Base-by-base conservation (phyloP, 2,329 filamentous ascomycete genomes). In the Fusarium buxicola region DNA sequence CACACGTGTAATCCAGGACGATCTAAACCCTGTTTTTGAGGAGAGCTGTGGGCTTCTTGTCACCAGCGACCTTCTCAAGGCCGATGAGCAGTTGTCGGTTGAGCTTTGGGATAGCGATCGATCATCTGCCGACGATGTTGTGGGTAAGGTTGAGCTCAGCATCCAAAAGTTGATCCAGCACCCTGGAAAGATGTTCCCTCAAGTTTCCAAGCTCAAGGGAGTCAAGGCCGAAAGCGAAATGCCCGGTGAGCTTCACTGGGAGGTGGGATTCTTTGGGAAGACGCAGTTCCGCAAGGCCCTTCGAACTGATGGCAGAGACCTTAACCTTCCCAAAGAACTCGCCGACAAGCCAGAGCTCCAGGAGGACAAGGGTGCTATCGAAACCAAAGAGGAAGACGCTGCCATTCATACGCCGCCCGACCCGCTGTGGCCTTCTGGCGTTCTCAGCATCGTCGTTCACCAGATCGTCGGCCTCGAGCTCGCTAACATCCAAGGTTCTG, bases 21-120 rank as follows among this genome's bases (percentile, higher is more conserved):
- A 97, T 67, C 84, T 97, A 51, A 96, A 98, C 71, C 95, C 95
- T 0, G 84, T 97, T 5, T 98, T 96, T 81, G 91, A 95, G 71
- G 95, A 98, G 77, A 91, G 87, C 2, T 89, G 92, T 38, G 93
- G 92, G 2, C 82, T 98, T 15, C 81, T 97, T 13, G 92, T 99
- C 7, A 97, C 92, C 0, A 86, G 92, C 0, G 94, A 97, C 64
- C 83, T 97, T 49, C 92, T 98, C 80, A 96, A 95, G 77, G 94
- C 91, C 0, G 90, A 97, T 64, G 95, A 99, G 78, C 92, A 95
- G 72, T 83, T 98, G 5, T 94, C 92, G 9, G 89, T 98, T 64
- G 94, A 98, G 74, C 85, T 98, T 1, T 98, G 95, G 95, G 95
- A 98, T 76, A 96, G 92, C 46, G 95, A 98, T 75, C 86, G 94